phyloP scores from a whole-genome alignment of 352 stramenopile species.

The Thraustochytrium striatum region DNA sequence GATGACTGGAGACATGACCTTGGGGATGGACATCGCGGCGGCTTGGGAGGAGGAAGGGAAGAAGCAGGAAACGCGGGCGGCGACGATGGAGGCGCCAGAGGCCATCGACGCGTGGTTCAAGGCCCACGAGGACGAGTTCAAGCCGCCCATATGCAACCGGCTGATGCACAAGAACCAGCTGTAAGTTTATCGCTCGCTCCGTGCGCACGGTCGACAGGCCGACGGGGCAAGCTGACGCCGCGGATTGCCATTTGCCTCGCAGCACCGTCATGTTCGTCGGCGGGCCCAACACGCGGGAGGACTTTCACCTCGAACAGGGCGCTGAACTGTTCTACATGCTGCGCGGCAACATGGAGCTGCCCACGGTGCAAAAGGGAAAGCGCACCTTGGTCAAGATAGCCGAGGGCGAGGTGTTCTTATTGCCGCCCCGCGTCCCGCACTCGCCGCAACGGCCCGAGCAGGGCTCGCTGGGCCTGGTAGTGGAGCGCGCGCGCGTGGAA shows the following conservation, averaged over 20 bases:
- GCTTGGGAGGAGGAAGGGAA: too few relatives aligned
- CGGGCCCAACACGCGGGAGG: slow-evolving; percentile 51
- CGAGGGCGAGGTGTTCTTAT: slow-evolving; percentile 52
- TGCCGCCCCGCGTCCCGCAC: slow-evolving; percentile 51
- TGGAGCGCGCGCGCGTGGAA: slow-evolving; percentile 47
- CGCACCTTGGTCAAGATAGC: slow-evolving; percentile 41
- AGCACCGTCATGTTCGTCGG: slow-evolving; percentile 53
- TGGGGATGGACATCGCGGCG: too few relatives aligned
- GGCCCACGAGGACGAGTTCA: slow-evolving; percentile 19
- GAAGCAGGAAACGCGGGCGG: too few relatives aligned
- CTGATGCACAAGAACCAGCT: slow-evolving; percentile 50
- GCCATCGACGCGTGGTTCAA: slow-evolving; percentile 22
- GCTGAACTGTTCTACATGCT: slow-evolving; percentile 50
- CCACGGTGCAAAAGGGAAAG: slow-evolving; percentile 46
- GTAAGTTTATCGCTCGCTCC: not conserved
- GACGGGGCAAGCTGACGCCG: not conserved
- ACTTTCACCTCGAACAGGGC: slow-evolving; percentile 54
- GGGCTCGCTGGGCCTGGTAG: slow-evolving; percentile 52
- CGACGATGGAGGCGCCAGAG: slow-evolving; percentile 12
- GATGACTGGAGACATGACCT: too few relatives aligned
- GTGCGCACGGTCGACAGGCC: not conserved
- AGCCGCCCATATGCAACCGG: slow-evolving; percentile 47
- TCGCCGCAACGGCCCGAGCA: slow-evolving; percentile 50
- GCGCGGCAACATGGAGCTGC: slow-evolving; percentile 49
- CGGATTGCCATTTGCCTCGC: not conserved